Conservation (phyloP, 306 rosid genomes). For the Sindora glabra region DNA sequence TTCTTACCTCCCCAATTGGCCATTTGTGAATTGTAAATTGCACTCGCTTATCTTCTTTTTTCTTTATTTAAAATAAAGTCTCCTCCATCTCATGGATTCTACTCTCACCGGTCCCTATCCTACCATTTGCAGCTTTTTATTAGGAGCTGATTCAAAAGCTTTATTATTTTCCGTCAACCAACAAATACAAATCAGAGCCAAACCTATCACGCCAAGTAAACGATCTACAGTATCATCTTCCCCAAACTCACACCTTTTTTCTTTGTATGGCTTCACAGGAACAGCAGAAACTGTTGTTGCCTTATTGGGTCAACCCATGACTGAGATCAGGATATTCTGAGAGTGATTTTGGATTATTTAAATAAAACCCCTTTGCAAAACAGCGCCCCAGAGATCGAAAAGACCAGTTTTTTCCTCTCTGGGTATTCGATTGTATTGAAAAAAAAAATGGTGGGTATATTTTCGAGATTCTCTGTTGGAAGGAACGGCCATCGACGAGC, state of each 20-base stretch:
- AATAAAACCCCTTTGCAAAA: conserved; percentile 6
- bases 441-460: conserved; percentile 73
- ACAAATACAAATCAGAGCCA: conserved; percentile 17
- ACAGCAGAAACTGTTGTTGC: too few species aligned
- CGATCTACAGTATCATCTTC: conserved; percentile 15
- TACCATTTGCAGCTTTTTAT: conserved; percentile 11
- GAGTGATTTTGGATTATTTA: too few species aligned
- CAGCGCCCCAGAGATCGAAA: too few species aligned
- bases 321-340: too few species aligned
- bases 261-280: background rate
- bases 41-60: too few species aligned
- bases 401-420: conserved; percentile 3
- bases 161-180: conserved; percentile 20
- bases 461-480: conserved; percentile 79
- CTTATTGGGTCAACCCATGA: background rate
- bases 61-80: background rate
- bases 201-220: conserved; percentile 47
- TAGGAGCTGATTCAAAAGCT: conserved; percentile 30
- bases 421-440: conserved; percentile 22
- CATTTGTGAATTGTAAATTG: background rate
- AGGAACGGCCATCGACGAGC: conserved; percentile 74
- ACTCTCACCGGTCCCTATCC: conserved; percentile 4
- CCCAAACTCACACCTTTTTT: background rate
- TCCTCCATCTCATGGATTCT: conserved; percentile 6
- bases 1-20: background rate